Base-by-base conservation (phyloP, 129 eudicot genomes). In the Calendula officinalis region DNA sequence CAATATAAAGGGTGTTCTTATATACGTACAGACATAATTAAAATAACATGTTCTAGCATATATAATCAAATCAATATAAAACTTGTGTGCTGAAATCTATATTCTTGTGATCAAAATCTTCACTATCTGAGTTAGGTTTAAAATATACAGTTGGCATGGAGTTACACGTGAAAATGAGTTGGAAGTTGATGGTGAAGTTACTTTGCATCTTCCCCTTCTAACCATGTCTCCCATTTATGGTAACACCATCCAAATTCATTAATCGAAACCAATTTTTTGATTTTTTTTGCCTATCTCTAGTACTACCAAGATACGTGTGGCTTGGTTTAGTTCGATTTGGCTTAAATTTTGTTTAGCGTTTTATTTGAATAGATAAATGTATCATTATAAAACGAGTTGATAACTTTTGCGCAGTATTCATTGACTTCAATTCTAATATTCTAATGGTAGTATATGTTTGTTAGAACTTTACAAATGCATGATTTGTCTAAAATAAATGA, bases 81-180 rank as follows among this genome's bases (percentile, higher is more conserved):
- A 22, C 27, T 27, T 0, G 59, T 4, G 34, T 52, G 53, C 37
- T 12, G 45, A 42, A 38, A 49, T 70, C 37, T 40, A 7, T 45
- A 52, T 15, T 14, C 9, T n/a, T 11, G 14, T 51, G 57, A 22
- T 63, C 59, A 50, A 72, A 41, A 43, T 13, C 56, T 55, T 53
- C 35, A 27, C 15, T 43, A 16, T 48, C 8, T 38, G 47, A 3
- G 6, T 52, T 40, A 3, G 11, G 36, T 37, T 36, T 16, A 16
- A 67, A 67, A 55, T 40, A 60, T 16, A 70, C 75, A 70, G 67
- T 48, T 70, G 75, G 60, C 60, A 35, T 68, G 9, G 14, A 1
- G 60, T 56, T n/a, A 33, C 78, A 73, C 67, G 78, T 65, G 72
- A 73, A 73, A 56, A 56, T 73, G 78, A 73, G 78, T 73, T 73